phyloP scores from a whole-genome alignment of 2,329 filamentous ascomycete species.

The Paracoccidioides brasiliensis region DNA sequence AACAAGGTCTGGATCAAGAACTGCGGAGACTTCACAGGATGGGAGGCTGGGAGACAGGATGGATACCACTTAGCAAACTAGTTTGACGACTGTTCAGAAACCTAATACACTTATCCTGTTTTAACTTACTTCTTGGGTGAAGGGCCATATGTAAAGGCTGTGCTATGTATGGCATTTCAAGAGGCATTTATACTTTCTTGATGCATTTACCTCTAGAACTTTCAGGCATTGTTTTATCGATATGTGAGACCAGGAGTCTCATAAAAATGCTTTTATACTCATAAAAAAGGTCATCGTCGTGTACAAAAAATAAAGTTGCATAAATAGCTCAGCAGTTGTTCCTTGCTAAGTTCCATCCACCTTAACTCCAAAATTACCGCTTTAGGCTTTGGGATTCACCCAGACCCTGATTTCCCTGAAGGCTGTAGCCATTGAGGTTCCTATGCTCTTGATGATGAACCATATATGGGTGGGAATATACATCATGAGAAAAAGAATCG shows the following conservation, averaged over 20 bases:
- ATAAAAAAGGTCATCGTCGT: not conserved
- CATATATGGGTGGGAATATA: slow-evolving; percentile 1
- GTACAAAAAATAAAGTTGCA: not conserved
- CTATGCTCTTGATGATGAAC: not conserved
- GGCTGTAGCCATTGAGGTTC: not conserved
- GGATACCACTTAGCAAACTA: slow-evolving; percentile 42
- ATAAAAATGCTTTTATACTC: not conserved
- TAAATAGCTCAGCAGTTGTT: not conserved
- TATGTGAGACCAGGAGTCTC: not conserved
- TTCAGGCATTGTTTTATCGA: not conserved
- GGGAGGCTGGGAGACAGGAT: slow-evolving; percentile 42
- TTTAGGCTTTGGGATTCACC: slow-evolving; percentile 1
- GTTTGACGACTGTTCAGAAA: not conserved
- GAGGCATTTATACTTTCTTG: not conserved
- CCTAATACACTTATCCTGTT: not conserved
- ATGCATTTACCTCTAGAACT: not conserved
- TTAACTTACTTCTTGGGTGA: not conserved
- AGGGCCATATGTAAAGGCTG: too few species aligned
- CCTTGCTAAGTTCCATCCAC: not conserved
- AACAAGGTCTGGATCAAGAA: slow-evolving; percentile 10
- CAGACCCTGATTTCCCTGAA: not conserved
- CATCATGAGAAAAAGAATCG: not conserved
- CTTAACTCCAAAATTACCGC: not conserved
- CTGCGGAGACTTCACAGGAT: slow-evolving; percentile 34
- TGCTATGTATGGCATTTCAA: too few species aligned